phyloP scores from a whole-genome alignment of 108 stramenopile species.

The Skeletonema costatum region DNA sequence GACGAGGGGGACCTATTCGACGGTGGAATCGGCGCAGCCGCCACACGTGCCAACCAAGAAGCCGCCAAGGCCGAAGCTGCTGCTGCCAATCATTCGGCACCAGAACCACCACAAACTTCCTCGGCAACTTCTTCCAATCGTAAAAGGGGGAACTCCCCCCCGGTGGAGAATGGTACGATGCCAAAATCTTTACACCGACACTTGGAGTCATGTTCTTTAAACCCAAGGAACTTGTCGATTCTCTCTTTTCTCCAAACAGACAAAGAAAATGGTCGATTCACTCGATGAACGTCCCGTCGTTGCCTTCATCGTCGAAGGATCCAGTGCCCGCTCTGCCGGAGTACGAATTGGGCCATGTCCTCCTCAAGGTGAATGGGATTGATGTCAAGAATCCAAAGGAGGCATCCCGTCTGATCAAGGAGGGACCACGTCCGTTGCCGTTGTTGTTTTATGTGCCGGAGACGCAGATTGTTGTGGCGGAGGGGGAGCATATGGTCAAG shows the following conservation, averaged over 20 bases:
- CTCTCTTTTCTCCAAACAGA: constrained; percentile 86
- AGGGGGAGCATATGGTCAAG: constrained; percentile 93
- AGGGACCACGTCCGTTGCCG: constrained; percentile 85
- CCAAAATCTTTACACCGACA: constrained; percentile 89
- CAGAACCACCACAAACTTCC: background rate
- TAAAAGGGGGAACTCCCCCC: constrained; percentile 77
- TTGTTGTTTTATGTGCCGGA: constrained; percentile 87
- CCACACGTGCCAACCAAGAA: constrained; percentile 31
- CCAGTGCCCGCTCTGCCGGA: constrained; percentile 77
- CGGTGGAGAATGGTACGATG: constrained; percentile 91
- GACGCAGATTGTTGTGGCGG: constrained; percentile 79
- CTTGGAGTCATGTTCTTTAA: constrained; percentile 95
- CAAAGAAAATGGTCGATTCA: constrained; percentile 59
- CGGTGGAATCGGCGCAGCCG: constrained; percentile 36
- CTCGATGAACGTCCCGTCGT: constrained; percentile 87
- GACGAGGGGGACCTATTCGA: constrained; percentile 38
- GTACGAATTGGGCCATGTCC: constrained; percentile 87
- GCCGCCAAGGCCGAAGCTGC: background rate
- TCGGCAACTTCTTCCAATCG: background rate
- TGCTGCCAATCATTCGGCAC: background rate
- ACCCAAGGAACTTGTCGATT: constrained; percentile 86
- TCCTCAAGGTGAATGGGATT: constrained; percentile 87
- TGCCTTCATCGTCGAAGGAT: constrained; percentile 90
- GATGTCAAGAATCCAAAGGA: constrained; percentile 91
- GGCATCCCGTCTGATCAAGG: constrained; percentile 88